phyloP scores from a whole-genome alignment of 2,329 filamentous ascomycete species.

The Orbilia oligospora region DNA sequence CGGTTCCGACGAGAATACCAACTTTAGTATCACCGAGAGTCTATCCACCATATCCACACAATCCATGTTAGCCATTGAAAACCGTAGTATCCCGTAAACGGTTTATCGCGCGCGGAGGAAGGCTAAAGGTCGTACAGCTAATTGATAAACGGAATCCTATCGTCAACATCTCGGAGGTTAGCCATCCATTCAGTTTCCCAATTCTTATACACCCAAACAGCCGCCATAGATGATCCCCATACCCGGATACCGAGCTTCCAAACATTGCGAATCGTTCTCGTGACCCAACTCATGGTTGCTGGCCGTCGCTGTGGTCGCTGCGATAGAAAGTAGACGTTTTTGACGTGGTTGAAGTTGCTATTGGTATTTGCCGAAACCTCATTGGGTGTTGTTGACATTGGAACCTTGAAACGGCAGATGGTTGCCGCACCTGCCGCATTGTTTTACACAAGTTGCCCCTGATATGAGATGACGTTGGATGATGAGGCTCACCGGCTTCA shows the following conservation, averaged over 20 bases:
- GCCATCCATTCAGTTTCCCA: not conserved
- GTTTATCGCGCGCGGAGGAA: not conserved
- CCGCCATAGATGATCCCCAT: not conserved
- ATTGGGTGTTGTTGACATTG: slow-evolving; percentile 17
- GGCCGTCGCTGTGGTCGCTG: slow-evolving; percentile 9
- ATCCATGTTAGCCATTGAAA: slow-evolving; percentile 6
- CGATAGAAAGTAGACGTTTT: not conserved
- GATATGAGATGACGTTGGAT: slow-evolving; percentile 34
- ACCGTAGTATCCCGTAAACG: not conserved
- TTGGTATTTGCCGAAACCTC: slow-evolving; percentile 45
- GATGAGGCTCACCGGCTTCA: slow-evolving; percentile 21
- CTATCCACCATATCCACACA: slow-evolving; percentile 27
- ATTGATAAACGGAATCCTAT: slow-evolving; percentile 52
- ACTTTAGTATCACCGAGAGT: slow-evolving; percentile 88
- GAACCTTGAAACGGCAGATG: slow-evolving; percentile 16
- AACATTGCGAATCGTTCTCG: slow-evolving; percentile 53
- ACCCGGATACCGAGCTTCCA: slow-evolving; percentile 46
- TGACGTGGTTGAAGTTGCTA: slow-evolving; percentile 1
- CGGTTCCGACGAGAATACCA: slow-evolving; percentile 84
- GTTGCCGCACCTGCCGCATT: slow-evolving; percentile 41
- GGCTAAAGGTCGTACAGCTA: slow-evolving; percentile 37
- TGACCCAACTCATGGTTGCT: slow-evolving; percentile 52
- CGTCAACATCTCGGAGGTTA: slow-evolving; percentile 38
- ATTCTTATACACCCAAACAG: not conserved
- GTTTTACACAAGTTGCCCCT: slow-evolving; percentile 4